Evolutionary conservation across 1,139 yeast genomes (phyloP), one percentile per base, ranked within the genome.

Genomic region (Geotrichum cucujoidarum): DNA sequence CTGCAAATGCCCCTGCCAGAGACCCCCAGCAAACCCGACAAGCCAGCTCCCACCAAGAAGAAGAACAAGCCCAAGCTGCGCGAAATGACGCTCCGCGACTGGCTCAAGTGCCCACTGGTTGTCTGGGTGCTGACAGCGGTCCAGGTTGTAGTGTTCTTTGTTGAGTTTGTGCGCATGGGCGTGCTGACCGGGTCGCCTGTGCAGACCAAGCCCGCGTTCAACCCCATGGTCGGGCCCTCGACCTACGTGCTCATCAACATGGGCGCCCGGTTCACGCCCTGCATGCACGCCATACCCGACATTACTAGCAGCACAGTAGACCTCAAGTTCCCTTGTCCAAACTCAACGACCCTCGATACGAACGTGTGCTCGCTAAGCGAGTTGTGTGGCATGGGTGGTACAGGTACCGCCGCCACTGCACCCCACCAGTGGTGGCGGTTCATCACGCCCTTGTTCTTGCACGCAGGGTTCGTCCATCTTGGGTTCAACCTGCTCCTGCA

Each of bases 201-300:
- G 54, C 87, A 80, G 61, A 80, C 86, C 0, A 65, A 80, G 56
- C 92, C 92, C 2, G 75, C 79, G 52, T 81, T 83, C 67, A 83
- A 83, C 60, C 90, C 90, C 7, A 83, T 83, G 90, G 65, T 83
- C 40, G 92, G 92, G 0, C 92, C 92, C n/a, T 81, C 88, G 1
- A 69, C 81, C 0, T 81, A 81, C 58, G 67, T 82, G 6, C 71
- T 79, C 60, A 80, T 82, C 50, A 76, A 80, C 57, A 76, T 81
- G 77, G 90, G 90, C 1, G 83, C 89, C 2, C 65, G 90, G 39
- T 83, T 81, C 61, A 74, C 77, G 0, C 88, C 89, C 0, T 83
- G 92, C 61, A 83, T 83, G 87, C 78, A 77, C 50, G 62, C 67
- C 36, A 70, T 81, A 25, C 60, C 63, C 24, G 74, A 72, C 2